These are phyloP conservation scores for Ophiorrhiza pumila DNA, from an alignment of 257 asterid species.

Conservation along the genomic window DNA sequence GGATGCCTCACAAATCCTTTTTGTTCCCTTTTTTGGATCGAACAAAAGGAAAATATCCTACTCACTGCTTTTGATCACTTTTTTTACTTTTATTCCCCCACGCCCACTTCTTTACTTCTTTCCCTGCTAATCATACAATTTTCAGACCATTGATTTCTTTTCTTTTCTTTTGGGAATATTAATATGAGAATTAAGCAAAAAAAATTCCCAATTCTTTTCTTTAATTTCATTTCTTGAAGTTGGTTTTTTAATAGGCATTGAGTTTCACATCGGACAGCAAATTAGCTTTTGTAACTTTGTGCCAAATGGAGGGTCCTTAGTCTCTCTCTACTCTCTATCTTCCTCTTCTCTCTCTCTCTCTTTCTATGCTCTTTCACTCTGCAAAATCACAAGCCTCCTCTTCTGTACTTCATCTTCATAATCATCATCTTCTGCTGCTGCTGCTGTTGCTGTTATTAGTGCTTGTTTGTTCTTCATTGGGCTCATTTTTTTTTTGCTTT, in stretches of 20 bases:
- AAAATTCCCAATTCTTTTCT: not conserved
- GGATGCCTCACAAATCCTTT: not conserved
- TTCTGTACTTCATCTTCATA: slow-evolving; percentile 10
- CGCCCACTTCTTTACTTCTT: not conserved
- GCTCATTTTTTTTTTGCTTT: not conserved
- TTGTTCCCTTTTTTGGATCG: not conserved
- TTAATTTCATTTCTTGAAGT: slow-evolving; percentile 6
- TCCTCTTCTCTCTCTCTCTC: slow-evolving; percentile 16
- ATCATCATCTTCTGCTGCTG: slow-evolving; percentile 3
- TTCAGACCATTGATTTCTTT: not conserved
- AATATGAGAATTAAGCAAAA: not conserved
- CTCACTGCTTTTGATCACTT: not conserved
- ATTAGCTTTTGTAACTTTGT: slow-evolving; percentile 35
- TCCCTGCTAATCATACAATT: not conserved
- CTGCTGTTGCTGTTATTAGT: not conserved
- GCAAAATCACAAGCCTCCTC: slow-evolving; percentile 19
- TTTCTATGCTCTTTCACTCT: slow-evolving; percentile 11
- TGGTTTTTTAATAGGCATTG: slow-evolving; percentile 15
- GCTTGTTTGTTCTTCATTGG: not conserved
- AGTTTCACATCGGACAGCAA: slow-evolving; percentile 42
- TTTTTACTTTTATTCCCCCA: not conserved
- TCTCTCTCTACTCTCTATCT: slow-evolving; percentile 14
- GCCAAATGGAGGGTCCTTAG: slow-evolving; percentile 45
- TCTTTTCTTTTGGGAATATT: not conserved
- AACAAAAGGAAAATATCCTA: slow-evolving; percentile 4